Evolutionary conservation across 441 rosid genomes (phyloP), one percentile per base, ranked within the genome.

Genomic region (Breynia disticha): DNA sequence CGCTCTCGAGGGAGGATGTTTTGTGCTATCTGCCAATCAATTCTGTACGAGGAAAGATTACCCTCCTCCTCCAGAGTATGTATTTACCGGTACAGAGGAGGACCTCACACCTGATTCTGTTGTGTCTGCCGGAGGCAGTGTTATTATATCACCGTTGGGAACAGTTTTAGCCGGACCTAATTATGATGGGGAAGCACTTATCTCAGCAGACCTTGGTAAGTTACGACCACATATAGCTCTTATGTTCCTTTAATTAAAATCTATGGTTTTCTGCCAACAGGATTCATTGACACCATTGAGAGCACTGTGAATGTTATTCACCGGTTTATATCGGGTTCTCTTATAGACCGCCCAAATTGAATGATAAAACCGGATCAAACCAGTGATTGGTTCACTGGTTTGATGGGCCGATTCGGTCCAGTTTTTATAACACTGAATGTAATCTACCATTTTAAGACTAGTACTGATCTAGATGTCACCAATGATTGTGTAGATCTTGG

Each of bases 1-100:
- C 14, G 96, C 96, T 70, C 84, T 85, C 49, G 98, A 91, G 57
- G 98, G 98, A 44, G 95, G 95, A 66, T 91, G 98, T 57, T 87
- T 87, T 61, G 95, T 91, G 44, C 64, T 87, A 46, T 78, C 96
- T 15, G 90, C 90, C 46, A 86, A 87, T 68, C 98, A 91, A 11
- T 87, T 87, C 62, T 85, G 96, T 59, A 74, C 76, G 19, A 79
- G 95, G 56, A 86, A 82, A 69, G 95, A 91, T 61, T 91, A 86
- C 63, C 96, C 98, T 11, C 86, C 96, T 50, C 86, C 98, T 48
- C 94, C 95, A 0, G 94, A 85, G 14, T 87, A 91, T 68, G 45
- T 63, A 49, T 86, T 87, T 63, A 54, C 77, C 1, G 91, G 84
- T 59, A 66, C 72, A 16, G 86, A 87, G 62, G 83, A 85, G 6